Evolutionary conservation across 2,329 filamentous ascomycete species (phyloP), one percentile per base, ranked within the genome.

Genomic region (Exophiala sp.): DNA sequence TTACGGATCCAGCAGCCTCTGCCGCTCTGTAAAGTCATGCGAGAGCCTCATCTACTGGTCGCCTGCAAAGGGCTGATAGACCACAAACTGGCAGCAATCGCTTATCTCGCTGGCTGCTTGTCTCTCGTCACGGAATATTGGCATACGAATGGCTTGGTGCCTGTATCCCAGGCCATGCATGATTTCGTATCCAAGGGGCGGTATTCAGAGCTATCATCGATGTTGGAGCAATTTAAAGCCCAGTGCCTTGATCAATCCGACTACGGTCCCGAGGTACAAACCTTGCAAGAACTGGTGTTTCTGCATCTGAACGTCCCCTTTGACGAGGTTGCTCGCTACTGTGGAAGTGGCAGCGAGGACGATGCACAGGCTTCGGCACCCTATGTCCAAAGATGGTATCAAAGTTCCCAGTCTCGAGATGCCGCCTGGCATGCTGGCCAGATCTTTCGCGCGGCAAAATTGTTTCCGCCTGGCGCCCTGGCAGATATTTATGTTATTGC

Each of bases 351-450:
- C 11, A 72, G 71, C 2, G 65, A 68, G 5, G 66, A 72, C 18
- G 71, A 71, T 40, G 71, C 72, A 2, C 65, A 67, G 1, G 59
- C 62, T 3, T 66, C 69, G 0, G 68, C 67, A 21, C 63, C 69
- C 8, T 65, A 64, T 2, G 65, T 72, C 0, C 60, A 69, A 1
- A 65, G 69, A 24, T 75, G 72, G 71, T 69, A 67, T 4, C 63
- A 67, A 7, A 68, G 65, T 14, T 63, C 68, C n/a, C 63, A 69
- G 8, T 69, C 71, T 0, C 65, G 73, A 2, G 50, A 64, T 2
- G 81, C 84, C 9, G 65, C 88, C 1, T 88, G 82, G 79, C 83
- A 86, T 61, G 86, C 86, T 1, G 85, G 83, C 0, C 86, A 88
- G 66, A 76, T 87, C 1, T 66, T 89, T 5, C 78, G 83, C 4